A percentile compares a stretch with the other conserved stretches of the same genome.
phyloP scores from a whole-genome alignment of 2,329 filamentous ascomycete genomes.

The Chaetomium sp. region DNA sequence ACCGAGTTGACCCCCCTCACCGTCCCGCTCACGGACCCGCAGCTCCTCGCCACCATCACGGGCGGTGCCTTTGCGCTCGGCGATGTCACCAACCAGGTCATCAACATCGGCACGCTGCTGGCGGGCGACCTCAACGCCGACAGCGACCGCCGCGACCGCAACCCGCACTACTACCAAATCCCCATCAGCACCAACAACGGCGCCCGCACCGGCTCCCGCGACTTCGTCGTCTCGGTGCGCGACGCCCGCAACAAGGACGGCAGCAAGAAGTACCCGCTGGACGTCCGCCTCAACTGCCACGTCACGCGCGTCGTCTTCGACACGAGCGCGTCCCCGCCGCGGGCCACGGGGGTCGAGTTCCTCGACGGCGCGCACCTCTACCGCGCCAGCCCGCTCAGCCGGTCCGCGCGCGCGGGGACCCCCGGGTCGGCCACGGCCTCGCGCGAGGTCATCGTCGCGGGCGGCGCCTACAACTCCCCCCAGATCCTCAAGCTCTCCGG shows the following conservation, averaged over 20 bases:
- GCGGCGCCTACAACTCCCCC: slow-evolving; percentile 54
- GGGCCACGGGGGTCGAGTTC: slow-evolving; percentile 38
- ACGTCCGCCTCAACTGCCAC: slow-evolving; percentile 39
- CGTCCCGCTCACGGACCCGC: slow-evolving; percentile 54
- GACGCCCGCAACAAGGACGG: slow-evolving; percentile 39
- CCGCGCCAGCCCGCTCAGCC: slow-evolving; percentile 43
- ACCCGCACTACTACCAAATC: slow-evolving; percentile 58
- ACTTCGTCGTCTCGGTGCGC: slow-evolving; percentile 49
- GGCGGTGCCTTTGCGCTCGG: slow-evolving; percentile 57
- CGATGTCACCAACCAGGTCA: slow-evolving; percentile 40
- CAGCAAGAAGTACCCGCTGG: slow-evolving; percentile 45
- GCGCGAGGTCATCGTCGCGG: slow-evolving; percentile 53
- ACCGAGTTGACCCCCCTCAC: slow-evolving; percentile 54
- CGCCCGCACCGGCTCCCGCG: slow-evolving; percentile 56
- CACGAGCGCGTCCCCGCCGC: slow-evolving; percentile 22
- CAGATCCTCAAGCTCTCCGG: slow-evolving; percentile 57
- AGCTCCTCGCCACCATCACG: slow-evolving; percentile 55
- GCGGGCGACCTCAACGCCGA: slow-evolving; percentile 56
- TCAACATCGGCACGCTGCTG: slow-evolving; percentile 48
- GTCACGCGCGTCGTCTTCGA: slow-evolving; percentile 40
- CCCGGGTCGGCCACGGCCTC: slow-evolving; percentile 33
- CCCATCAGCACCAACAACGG: slow-evolving; percentile 56
- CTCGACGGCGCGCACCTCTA: slow-evolving; percentile 43
- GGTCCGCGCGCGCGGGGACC: slow-evolving; percentile 23
- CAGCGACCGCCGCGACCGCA: slow-evolving; percentile 47